Conservation (phyloP, 179 eudicot species). For the Vitellaria paradoxa region DNA sequence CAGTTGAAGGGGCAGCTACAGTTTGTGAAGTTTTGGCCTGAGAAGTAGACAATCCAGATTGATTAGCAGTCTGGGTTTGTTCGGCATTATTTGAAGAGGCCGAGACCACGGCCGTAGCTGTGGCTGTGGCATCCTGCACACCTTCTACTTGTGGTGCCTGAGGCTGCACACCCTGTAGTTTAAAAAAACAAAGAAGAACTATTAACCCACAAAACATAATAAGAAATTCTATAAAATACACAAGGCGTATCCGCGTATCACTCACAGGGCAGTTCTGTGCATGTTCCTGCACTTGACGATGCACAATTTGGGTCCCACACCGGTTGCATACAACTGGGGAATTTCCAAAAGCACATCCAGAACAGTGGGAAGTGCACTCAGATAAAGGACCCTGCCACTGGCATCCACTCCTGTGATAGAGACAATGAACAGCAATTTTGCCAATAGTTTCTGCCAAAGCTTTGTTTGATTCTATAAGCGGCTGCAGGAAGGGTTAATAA, state of each 20-base stretch:
- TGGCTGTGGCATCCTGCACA: not conserved
- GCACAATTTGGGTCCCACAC: constrained; percentile 82
- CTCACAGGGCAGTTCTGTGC: constrained; percentile 83
- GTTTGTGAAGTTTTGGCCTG: constrained; percentile 55
- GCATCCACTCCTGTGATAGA: constrained; percentile 88
- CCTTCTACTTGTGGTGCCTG: constrained; percentile 39
- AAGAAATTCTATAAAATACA: not conserved
- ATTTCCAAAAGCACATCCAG: constrained; percentile 80
- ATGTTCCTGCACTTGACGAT: constrained; percentile 95
- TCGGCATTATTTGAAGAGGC: constrained; percentile 32
- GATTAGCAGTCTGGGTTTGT: constrained; percentile 41
- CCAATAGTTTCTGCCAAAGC: constrained; percentile 75
- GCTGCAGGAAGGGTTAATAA: constrained; percentile 38
- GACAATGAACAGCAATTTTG: constrained; percentile 74
- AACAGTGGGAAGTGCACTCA: constrained; percentile 69
- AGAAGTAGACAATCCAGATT: constrained; percentile 38
- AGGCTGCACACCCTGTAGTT: constrained; percentile 61
- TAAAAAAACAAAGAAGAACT: not conserved
- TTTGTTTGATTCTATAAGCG: constrained; percentile 73
- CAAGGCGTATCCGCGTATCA: constrained; percentile 4
- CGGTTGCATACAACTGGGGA: constrained; percentile 86
- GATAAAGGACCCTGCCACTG: constrained; percentile 86
- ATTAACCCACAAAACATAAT: not conserved
- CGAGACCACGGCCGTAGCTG: not conserved
- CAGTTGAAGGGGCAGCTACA: constrained; percentile 36